Percentiles rank a stretch among this genome's conserved stretches.
Conservation (phyloP, 2,329 filamentous ascomycete species). For the Microcyclosporella mali region DNA sequence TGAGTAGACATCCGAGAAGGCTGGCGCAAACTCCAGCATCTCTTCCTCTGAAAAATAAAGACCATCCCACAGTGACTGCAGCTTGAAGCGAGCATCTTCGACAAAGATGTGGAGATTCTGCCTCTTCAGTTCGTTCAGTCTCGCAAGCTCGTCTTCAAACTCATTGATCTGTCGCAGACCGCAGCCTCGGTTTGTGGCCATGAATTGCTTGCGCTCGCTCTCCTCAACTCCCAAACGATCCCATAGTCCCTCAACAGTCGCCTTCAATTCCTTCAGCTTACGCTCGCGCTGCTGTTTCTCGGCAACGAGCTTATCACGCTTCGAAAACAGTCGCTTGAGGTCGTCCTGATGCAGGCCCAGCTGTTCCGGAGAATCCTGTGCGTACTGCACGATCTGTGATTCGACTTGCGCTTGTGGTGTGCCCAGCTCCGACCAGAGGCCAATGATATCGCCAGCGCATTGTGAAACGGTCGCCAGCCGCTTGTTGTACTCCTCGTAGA, state of each 20-base stretch:
- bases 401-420: conserved; percentile 93
- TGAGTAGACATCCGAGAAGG: conserved; percentile 86
- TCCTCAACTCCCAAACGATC: conserved; percentile 79
- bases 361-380: conserved; percentile 86
- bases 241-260: conserved; percentile 81
- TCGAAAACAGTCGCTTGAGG: conserved; percentile 62
- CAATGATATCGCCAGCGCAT: conserved; percentile 77
- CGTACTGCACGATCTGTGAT: conserved; percentile 75
- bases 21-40: conserved; percentile 96
- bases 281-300: conserved; percentile 84
- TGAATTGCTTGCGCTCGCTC: conserved; percentile 73
- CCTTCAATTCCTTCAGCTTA: conserved; percentile 66
- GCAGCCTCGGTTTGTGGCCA: conserved; percentile 82
- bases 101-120: conserved; percentile 95
- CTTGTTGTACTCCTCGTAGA: conserved; percentile 93
- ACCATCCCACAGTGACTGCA: conserved; percentile 92
- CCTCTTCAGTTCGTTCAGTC: conserved; percentile 85
- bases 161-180: conserved; percentile 90
- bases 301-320: conserved; percentile 74
- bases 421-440: conserved; percentile 91
- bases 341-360: conserved; percentile 88
- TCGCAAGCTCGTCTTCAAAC: conserved; percentile 81
- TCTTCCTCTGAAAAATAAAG: conserved; percentile 96
- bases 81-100: conserved; percentile 80
- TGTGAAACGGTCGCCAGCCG: conserved; percentile 70